Percentiles rank a stretch among this genome's conserved stretches.
phyloP scores from a whole-genome alignment of 768 basidiomycete genomes.

The Mycena olivaceomarginata region DNA sequence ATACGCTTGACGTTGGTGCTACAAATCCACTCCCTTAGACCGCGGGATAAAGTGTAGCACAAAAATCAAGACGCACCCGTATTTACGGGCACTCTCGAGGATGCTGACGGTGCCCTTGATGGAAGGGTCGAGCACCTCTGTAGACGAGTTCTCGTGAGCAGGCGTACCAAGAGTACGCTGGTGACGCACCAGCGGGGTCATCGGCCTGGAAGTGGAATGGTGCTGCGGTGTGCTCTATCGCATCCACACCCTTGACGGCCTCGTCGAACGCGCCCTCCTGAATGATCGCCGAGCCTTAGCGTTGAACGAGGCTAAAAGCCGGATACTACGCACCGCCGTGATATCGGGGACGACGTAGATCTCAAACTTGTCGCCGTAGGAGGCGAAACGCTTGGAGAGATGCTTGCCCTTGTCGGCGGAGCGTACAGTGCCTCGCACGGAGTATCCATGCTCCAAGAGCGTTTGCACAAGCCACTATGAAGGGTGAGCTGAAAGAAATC shows the following conservation, averaged over 20 bases:
- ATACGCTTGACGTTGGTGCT: conserved; percentile 70
- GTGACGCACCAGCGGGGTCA: conserved; percentile 58
- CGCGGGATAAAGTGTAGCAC: neutral
- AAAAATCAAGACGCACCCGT: conserved; percentile 3
- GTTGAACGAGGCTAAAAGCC: conserved; percentile 2
- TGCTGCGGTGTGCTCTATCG: conserved; percentile 81
- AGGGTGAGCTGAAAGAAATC: neutral
- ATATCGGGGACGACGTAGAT: conserved; percentile 86
- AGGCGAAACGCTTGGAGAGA: conserved; percentile 72
- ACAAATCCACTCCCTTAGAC: neutral
- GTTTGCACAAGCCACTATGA: neutral
- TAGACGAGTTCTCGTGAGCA: neutral
- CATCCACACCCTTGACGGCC: conserved; percentile 85
- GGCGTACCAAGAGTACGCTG: too few species aligned
- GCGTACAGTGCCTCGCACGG: conserved; percentile 81
- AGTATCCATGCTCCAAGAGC: conserved; percentile 6
- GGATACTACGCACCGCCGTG: conserved; percentile 46
- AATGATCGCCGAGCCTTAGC: neutral
- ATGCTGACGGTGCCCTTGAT: conserved; percentile 63
- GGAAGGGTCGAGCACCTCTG: conserved; percentile 57
- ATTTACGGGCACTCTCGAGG: conserved; percentile 59
- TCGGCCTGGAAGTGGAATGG: conserved; percentile 70
- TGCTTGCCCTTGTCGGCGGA: conserved; percentile 66
- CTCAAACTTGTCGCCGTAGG: conserved; percentile 76
- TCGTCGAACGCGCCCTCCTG: conserved; percentile 86